Evolutionary conservation across 1,284 basidiomycete species (phyloP).

Genomic region (Boletus semigastroideus): DNA sequence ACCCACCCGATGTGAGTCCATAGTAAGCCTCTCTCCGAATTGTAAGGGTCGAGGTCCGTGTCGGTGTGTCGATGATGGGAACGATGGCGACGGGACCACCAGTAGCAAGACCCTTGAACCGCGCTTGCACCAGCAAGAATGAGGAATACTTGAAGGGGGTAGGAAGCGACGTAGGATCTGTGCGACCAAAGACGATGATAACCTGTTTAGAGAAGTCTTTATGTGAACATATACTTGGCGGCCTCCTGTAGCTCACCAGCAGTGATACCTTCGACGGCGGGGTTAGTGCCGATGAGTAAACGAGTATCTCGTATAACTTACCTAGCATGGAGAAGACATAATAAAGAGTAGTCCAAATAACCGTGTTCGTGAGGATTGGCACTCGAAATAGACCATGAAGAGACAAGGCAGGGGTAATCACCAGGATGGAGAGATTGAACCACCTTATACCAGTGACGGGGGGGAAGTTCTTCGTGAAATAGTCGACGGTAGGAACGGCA

Average conservation of each 20-base stretch:
- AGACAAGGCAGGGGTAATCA: constrained; percentile 65
- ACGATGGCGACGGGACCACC: constrained; percentile 92
- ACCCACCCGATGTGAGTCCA: constrained; percentile 93
- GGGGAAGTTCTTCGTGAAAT: constrained; percentile 40
- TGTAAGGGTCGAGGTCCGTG: constrained; percentile 89
- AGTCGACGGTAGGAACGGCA: constrained; percentile 10
- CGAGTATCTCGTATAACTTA: constrained; percentile 29
- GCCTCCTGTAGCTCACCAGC: constrained; percentile 45
- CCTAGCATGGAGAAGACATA: constrained; percentile 78
- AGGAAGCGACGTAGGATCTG: constrained; percentile 81
- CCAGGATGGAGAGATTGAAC: constrained; percentile 66
- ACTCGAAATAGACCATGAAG: constrained; percentile 63
- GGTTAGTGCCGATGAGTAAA: constrained; percentile 16
- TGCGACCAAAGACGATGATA: constrained; percentile 94
- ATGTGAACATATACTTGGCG: neutral
- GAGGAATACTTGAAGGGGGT: constrained; percentile 73
- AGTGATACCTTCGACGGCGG: constrained; percentile 46
- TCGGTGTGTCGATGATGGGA: constrained; percentile 91
- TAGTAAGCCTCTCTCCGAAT: constrained; percentile 77
- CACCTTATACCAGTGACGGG: constrained; percentile 55
- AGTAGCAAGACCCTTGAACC: constrained; percentile 86
- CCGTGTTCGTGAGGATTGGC: constrained; percentile 50
- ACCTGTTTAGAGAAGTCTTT: constrained; percentile 41
- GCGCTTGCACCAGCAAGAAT: constrained; percentile 81
- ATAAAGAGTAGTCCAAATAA: constrained; percentile 59